Base-by-base conservation (phyloP, 495 filamentous ascomycete genomes). In the Viridothelium virens region DNA sequence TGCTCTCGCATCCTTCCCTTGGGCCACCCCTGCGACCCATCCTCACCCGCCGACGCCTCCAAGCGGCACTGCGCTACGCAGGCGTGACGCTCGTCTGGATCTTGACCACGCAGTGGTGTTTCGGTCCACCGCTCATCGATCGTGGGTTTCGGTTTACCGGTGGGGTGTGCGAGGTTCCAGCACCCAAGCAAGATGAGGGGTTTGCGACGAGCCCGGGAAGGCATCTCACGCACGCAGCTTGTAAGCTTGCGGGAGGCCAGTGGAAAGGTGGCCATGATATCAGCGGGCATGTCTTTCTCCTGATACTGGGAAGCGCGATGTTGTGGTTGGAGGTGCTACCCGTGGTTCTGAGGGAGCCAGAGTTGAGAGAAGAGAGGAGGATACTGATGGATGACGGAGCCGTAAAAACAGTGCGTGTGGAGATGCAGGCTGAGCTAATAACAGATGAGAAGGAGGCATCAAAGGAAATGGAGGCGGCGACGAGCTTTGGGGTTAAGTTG, bases 221-320 rank as follows among this genome's bases (percentile, higher is more conserved):
- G 33, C 72, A 86, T 48, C 73, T 91, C 38, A 92, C 90, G 3
- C 86, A 86, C 5, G 85, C 84, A n/a, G 87, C 91, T 63, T 98
- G 94, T 74, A 92, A 89, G 76, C 78, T 86, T 6, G 84, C 85
- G 0, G 92, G 91, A 16, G 94, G 94, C 0, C 76, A 79, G 56
- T 98, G 94, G 93, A 83, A 77, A 37, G 94, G 94, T 2, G 94
- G 94, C 0, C 89, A 96, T 75, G 94, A 97, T 79, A 89, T 97
- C 63, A 91, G 87, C 70, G 94, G 94, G 1, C 94, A 98, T 80
- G 92, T 97, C 3, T 96, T 98, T 68, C 77, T 98, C 81, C 79
- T 98, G 41, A 90, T 95, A 16, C 74, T 97, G 64, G 88, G 88
- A 16, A 92, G 89, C 65, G 83, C 84, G 66, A 86, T 93, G 74